phyloP scores from a whole-genome alignment of 768 basidiomycete genomes.

The Ephemerocybe angulata region DNA sequence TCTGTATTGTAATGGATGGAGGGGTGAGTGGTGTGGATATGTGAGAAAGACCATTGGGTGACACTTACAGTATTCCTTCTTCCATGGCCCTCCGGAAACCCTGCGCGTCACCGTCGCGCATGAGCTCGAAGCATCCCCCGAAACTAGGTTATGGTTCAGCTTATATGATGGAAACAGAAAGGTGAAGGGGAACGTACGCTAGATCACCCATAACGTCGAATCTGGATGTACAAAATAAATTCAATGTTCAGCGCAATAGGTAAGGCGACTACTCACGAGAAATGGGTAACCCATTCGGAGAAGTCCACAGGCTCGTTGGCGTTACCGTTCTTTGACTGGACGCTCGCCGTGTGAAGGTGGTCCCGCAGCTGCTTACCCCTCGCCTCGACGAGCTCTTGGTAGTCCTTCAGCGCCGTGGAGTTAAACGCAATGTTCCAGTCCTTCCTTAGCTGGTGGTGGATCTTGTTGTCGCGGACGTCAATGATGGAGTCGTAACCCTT shows the following conservation, averaged over 20 bases:
- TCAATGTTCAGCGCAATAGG: constrained; percentile 21
- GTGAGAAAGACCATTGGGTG: too few species aligned
- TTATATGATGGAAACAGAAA: not conserved
- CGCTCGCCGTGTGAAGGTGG: constrained; percentile 19
- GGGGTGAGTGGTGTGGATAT: too few species aligned
- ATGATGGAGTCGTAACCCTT: constrained; percentile 15
- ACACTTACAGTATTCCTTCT: constrained; percentile 20
- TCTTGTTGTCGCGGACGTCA: constrained; percentile 21
- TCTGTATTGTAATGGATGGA: too few species aligned
- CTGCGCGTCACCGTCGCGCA: constrained; percentile 23
- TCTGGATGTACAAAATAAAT: constrained; percentile 15
- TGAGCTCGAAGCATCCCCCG: constrained; percentile 24
- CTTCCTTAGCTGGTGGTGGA: constrained; percentile 36
- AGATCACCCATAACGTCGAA: constrained; percentile 39
- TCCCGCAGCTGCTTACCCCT: constrained; percentile 30
- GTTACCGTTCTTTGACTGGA: constrained; percentile 4
- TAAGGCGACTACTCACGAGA: constrained; percentile 31
- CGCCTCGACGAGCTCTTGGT: constrained; percentile 29
- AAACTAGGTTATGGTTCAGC: constrained; percentile 16
- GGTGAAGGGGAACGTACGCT: constrained; percentile 23
- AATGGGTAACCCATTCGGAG: constrained; percentile 13
- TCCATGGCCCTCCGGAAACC: constrained; percentile 21
- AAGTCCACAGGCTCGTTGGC: constrained; percentile 13
- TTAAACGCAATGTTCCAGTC: constrained; percentile 43
- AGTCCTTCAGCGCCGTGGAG: constrained; percentile 34